A percentile compares a stretch with the other conserved stretches of the same genome.
These are phyloP conservation scores for Ophiostoma sp. DNA, from an alignment of 2,329 filamentous ascomycete genomes.

Conservation along the genomic window DNA sequence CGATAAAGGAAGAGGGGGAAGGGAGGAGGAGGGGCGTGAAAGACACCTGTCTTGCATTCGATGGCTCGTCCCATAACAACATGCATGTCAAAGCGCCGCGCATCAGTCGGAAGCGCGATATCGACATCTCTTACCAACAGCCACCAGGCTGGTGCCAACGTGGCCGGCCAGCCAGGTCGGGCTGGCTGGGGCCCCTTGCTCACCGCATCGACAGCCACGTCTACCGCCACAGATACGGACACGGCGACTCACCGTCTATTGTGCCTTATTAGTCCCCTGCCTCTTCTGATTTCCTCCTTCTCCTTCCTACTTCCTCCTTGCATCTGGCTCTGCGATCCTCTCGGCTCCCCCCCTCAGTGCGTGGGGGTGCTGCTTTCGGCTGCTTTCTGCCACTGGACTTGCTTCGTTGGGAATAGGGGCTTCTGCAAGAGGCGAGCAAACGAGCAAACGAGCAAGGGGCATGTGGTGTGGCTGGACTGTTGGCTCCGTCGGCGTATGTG, in stretches of 20 bases:
- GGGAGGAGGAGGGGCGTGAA: background rate
- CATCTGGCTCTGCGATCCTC: background rate
- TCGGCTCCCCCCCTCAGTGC: background rate
- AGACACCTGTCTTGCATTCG: background rate
- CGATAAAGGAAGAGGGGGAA: background rate
- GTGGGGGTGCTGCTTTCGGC: background rate
- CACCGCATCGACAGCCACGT: background rate
- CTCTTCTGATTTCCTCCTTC: too few relatives aligned
- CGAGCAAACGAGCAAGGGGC: background rate
- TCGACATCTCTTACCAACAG: background rate
- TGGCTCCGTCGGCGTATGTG: too few relatives aligned
- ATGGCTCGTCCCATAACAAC: background rate
- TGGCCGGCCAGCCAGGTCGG: background rate
- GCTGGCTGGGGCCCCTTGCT: background rate
- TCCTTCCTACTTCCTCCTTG: too few relatives aligned
- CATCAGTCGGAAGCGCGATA: background rate
- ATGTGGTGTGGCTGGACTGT: background rate
- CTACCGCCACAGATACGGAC: too few relatives aligned
- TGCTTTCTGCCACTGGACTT: background rate
- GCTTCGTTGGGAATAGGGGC: slow-evolving; percentile 13
- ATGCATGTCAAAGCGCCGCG: background rate
- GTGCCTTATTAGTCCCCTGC: too few relatives aligned
- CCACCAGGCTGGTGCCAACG: background rate
- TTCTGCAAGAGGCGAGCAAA: background rate
- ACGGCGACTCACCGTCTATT: background rate